Evolutionary conservation across 2,329 filamentous ascomycete species (phyloP).

Genomic region (Exophiala phaeomuriformis): DNA sequence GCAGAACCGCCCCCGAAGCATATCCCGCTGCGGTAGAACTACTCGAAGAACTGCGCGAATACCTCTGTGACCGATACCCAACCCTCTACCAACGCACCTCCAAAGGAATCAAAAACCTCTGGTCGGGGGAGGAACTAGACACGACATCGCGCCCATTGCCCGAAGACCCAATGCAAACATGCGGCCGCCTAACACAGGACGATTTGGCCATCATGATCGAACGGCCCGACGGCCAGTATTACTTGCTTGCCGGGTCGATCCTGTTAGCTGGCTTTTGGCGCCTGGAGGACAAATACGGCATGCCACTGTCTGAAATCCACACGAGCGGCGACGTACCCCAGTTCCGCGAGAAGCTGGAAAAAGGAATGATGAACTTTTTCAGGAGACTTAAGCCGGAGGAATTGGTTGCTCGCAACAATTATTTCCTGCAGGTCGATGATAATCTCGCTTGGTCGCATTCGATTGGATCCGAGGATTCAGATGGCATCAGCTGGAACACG

Average conservation of each 20-base stretch:
- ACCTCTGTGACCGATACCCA: conserved; percentile 70
- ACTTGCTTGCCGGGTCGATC: conserved; percentile 65
- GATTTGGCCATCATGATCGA: conserved; percentile 82
- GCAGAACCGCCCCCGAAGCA: conserved; percentile 60
- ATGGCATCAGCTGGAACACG: conserved; percentile 62
- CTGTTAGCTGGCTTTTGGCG: conserved; percentile 79
- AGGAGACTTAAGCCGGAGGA: conserved; percentile 60
- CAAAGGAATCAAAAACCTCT: conserved; percentile 61
- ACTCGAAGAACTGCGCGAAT: conserved; percentile 61
- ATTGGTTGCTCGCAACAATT: conserved; percentile 66
- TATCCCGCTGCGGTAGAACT: conserved; percentile 67
- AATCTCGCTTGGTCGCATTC: conserved; percentile 65
- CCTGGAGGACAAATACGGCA: conserved; percentile 70
- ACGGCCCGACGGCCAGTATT: conserved; percentile 66
- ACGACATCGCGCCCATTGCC: conserved; percentile 55
- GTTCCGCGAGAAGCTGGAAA: conserved; percentile 63
- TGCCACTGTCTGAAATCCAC: conserved; percentile 73
- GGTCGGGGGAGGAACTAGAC: conserved; percentile 66
- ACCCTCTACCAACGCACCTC: conserved; percentile 57
- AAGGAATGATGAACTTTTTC: conserved; percentile 78
- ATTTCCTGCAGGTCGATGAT: conserved; percentile 83
- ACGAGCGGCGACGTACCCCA: conserved; percentile 68
- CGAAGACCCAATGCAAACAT: conserved; percentile 73
- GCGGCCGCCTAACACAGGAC: conserved; percentile 67
- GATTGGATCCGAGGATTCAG: conserved; percentile 65